Base-by-base conservation (phyloP, 139 green algal species). In the Volvox reticuliferus region DNA sequence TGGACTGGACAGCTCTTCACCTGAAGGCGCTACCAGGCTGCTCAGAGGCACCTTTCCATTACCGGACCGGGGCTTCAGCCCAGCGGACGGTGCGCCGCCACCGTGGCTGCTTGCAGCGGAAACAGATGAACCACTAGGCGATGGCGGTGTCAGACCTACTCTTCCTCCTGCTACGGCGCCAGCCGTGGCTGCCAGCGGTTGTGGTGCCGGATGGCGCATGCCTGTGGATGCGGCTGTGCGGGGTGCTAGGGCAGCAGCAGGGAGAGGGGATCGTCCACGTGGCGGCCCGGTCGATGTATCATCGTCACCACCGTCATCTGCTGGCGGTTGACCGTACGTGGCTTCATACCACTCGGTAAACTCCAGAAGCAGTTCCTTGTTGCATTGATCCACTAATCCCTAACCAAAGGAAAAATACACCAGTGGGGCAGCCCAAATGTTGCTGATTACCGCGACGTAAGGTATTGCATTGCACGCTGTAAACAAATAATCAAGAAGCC, bases 381-480 rank as follows among this genome's bases (percentile, higher is more conserved):
- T 86, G 90, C 93, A 95, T 30, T 93, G 89, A 28, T 95, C 90
- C n/a, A 89, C 67, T 87, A 96, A 86, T 17, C 87, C 87, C 87
- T 90, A 71, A 9, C 9, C 44, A 55, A 55, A 55, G 44, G 9
- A 9, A 55, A 55, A 55, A 55, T 55, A 55, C 9, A 55, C 44
- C 44, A 9, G 44, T n/a, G 44, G 44, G 44, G 44, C 9, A 14
- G 9, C 44, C 44, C 44, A 55, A 55, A 55, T 55, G 44, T 55
- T 55, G 44, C 44, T 55, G 44, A 55, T 55, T 5, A 55, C 44
- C 44, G 44, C 44, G 9, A 55, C 44, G 44, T 5, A 5, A 55
- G 9, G 44, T 55, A 55, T 55, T 5, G 44, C 5, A 55, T 55
- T 55, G 44, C 44, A 55, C 44, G 44, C 44, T 55, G 44, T 55